Evolutionary conservation across 2,329 filamentous ascomycete genomes (phyloP).

Genomic region (Trichoderma sp.): DNA sequence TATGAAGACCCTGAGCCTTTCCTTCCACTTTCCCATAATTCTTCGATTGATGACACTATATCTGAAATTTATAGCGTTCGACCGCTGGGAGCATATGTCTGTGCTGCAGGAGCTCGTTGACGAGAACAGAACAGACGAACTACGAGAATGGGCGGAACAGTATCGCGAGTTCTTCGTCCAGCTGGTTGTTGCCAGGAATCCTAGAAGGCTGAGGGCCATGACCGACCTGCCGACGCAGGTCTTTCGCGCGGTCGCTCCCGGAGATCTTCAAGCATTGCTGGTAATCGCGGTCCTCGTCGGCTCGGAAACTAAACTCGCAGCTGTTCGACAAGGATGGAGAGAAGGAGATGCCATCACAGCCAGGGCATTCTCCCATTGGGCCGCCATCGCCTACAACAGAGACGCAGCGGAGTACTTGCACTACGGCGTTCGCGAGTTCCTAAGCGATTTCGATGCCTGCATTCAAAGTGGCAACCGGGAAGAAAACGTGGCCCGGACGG

Average conservation of each 20-base stretch:
- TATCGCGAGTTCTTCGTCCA: slow-evolving; percentile 11
- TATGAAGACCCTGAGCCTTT: background rate
- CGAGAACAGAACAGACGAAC: slow-evolving; percentile 4
- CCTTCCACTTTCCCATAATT: background rate
- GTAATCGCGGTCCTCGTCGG: slow-evolving; percentile 1
- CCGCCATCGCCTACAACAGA: slow-evolving; percentile 7
- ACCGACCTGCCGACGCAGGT: slow-evolving; percentile 10
- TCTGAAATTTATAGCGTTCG: slow-evolving; percentile 3
- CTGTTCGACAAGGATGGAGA: slow-evolving; percentile 7
- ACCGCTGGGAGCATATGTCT: slow-evolving; percentile 12
- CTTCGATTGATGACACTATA: background rate
- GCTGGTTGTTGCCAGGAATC: background rate
- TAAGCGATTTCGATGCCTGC: background rate
- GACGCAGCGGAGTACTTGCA: slow-evolving; percentile 5
- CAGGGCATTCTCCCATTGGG: slow-evolving; percentile 5
- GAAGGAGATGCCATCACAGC: slow-evolving; percentile 8
- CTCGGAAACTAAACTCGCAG: slow-evolving; percentile 1
- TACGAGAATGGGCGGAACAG: slow-evolving; percentile 2
- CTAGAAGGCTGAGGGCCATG: background rate
- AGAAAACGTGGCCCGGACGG: slow-evolving; percentile 4
- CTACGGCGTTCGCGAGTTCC: slow-evolving; percentile 4
- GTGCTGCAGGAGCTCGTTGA: slow-evolving; percentile 6
- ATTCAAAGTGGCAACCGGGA: background rate
- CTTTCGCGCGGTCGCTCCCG: background rate
- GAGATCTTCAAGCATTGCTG: slow-evolving; percentile 8